Evolutionary conservation across 2,329 filamentous ascomycete species (phyloP).

Genomic region (Cercospora sp.): DNA sequence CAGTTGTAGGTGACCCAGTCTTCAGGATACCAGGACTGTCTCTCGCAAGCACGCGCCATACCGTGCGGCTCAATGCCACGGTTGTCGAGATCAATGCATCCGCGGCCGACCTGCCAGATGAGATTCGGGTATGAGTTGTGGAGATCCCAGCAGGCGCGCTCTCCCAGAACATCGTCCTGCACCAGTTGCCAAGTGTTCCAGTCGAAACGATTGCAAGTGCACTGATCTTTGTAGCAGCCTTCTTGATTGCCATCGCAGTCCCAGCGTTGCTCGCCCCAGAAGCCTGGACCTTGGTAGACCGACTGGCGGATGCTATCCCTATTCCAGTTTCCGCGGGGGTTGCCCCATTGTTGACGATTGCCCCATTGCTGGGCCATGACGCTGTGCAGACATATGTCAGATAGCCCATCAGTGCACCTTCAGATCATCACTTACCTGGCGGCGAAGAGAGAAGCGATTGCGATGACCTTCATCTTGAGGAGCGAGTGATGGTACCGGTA

Average conservation of each 20-base stretch:
- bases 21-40: not conserved
- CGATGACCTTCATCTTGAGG: not conserved
- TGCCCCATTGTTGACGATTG: not conserved
- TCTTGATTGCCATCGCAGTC: conserved; percentile 5
- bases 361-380: not conserved
- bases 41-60: conserved; percentile 13
- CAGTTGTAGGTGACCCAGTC: not conserved
- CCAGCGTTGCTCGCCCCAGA: not conserved
- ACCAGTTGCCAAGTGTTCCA: not conserved
- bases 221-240: not conserved
- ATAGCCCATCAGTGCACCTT: not conserved
- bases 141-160: not conserved
- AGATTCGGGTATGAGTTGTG: not conserved
- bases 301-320: not conserved
- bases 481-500: not conserved
- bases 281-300: not conserved
- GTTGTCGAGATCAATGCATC: conserved; percentile 6
- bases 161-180: not conserved
- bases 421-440: not conserved
- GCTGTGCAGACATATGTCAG: not conserved
- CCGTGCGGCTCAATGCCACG: conserved; percentile 13
- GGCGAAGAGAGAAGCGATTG: not conserved
- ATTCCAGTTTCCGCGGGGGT: not conserved
- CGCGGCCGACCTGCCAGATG: not conserved
- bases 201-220: conserved; percentile 1